Evolutionary conservation across 2,329 filamentous ascomycete genomes (phyloP).

Genomic region (Paraphoma sp.): DNA sequence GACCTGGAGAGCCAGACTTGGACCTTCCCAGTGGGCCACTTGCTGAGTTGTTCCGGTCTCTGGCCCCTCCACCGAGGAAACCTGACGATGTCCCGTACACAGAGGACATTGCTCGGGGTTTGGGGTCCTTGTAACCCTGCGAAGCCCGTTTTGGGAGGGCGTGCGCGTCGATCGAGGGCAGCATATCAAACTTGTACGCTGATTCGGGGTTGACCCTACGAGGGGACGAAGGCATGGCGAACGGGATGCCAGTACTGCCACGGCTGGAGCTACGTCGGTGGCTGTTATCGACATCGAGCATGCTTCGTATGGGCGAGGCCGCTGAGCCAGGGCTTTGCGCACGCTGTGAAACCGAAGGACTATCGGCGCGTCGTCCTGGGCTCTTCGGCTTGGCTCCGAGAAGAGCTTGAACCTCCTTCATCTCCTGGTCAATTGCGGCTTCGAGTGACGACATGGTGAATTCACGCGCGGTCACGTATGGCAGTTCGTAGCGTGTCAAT

Average conservation of each 20-base stretch:
- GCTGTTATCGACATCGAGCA: conserved; percentile 47
- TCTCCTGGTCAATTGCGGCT: conserved; percentile 78
- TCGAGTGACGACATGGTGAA: conserved; percentile 71
- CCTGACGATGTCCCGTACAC: conserved; percentile 42
- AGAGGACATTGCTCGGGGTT: conserved; percentile 55
- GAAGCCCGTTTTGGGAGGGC: conserved; percentile 52
- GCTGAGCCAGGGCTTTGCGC: conserved; percentile 60
- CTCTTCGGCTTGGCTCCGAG: conserved; percentile 60
- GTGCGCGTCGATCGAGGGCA: conserved; percentile 52
- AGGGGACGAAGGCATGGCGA: conserved; percentile 40
- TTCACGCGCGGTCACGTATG: conserved; percentile 5
- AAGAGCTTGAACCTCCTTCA: conserved; percentile 73
- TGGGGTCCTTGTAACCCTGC: conserved; percentile 49
- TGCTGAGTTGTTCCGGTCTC: conserved; percentile 49
- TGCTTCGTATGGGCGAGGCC: conserved; percentile 63
- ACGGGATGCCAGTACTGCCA: conserved; percentile 36
- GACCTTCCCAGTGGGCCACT: conserved; percentile 45
- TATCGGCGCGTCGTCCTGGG: conserved; percentile 32
- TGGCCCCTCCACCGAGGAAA: conserved; percentile 26
- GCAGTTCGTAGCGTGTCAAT: conserved; percentile 12
- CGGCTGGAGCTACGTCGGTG: conserved; percentile 40
- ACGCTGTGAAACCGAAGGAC: conserved; percentile 50
- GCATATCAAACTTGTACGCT: conserved; percentile 54
- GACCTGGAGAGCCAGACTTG: conserved; percentile 50
- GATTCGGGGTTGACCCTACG: conserved; percentile 48